Evolutionary conservation across 75 land plant genomes (phyloP), one percentile per base, ranked within the genome.

Genomic region (Selaginella tamariscina): DNA sequence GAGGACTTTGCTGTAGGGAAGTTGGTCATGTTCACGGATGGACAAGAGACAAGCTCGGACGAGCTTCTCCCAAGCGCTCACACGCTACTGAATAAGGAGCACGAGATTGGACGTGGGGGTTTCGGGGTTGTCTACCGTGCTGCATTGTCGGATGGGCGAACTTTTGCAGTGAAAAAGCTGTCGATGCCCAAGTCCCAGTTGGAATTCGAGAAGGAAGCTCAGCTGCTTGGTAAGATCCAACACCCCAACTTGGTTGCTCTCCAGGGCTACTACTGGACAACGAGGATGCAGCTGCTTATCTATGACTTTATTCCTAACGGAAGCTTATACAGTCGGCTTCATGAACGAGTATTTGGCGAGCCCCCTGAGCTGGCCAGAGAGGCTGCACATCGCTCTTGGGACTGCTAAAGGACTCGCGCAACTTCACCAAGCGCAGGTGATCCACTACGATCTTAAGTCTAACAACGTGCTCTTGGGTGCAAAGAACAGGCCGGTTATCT

Each of bases 181-280:
- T 76, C 83, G 56, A 77, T 86, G 13, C 79, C 84, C 0, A 89
- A 85, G 32, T 67, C 80, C 39, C 80, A 75, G 24, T 91, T 82
- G n/a, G 98, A 87, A 26, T 94, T 94, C 55, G 98, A 94, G 67
- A 71, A 81, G 23, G 91, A 90, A 73, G 86, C 85, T 24, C 68
- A 88, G 39, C 27, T 83, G 0, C 66, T 94, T 11, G 98, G 82
- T 23, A 94, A 82, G 73, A 82, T 80, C 2, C 81, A 70, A 65
- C 98, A 94, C 70, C 85, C 77, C 0, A 87, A 94, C 72, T 63
- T 94, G 56, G 78, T 90, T 60, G 11, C 74, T 0, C 73, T 94
- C 1, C 76, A 80, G 68, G 98, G 98, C 13, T 94, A 87, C 79
- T 90, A 90, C 71, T 94, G 98, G 98, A 90, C 98, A 18, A 83